Evolutionary conservation across 2,329 filamentous ascomycete genomes (phyloP), one percentile per base, ranked within the genome.

Genomic region (Trichoderma gracile): DNA sequence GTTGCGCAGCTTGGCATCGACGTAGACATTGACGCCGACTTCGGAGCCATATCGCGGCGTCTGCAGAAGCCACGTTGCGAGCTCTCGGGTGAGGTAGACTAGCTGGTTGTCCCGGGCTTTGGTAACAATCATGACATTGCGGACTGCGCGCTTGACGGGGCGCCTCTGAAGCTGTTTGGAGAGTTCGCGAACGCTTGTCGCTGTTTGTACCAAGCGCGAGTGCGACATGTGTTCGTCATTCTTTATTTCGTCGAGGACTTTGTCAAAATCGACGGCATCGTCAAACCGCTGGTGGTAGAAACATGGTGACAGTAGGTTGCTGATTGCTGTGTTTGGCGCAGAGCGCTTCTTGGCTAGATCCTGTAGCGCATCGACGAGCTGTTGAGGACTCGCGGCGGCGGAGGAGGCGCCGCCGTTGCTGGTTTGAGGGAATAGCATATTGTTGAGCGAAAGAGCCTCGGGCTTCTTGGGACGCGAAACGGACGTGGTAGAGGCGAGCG

Each of bases 261-360:
- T 95, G 70, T 95, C 91, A 65, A 98, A 92, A 76, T 99, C 92
- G 71, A 99, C 92, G 9, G 93, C 92, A 74, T 97, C 93, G 71
- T 97, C 95, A 73, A 99, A 99, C 67, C 94, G 88, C 78, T 96
- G 91, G 79, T 99, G 95, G 80, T 97, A 98, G 79, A 96, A 99
- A 80, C 95, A 99, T 15, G 95, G 95, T 50, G 93, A 97, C 71
- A 94, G 89, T 60, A 98, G 80, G 12, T 71, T 84, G 12, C 89
- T 84, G 69, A 93, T 83, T 17, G 84, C 70, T 63, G 72, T 70
- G 19, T 71, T 69, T 52, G 76, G 71, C 9, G 74, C 73, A 40
- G 72, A 75, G 73, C 73, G 76, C 72, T 74, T 73, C 68, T 74
- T 76, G 65, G 81, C 82, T 54, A 87, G 77, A 70, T 83, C 83